Base-by-base conservation (phyloP, 2,329 filamentous ascomycete species). In the Penicillium sp. region DNA sequence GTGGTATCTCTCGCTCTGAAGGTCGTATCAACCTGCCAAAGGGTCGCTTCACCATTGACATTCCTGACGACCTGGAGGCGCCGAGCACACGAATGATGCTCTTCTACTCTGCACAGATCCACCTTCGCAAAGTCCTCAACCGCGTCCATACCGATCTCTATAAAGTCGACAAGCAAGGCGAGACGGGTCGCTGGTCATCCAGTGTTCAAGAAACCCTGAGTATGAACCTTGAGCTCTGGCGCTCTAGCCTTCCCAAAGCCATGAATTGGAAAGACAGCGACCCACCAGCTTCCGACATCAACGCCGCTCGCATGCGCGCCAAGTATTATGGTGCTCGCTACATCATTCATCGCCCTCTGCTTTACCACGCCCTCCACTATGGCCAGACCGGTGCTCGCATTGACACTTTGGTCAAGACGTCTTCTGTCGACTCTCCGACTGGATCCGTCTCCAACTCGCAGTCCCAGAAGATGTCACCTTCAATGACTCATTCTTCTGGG, bases 241-340 rank as follows among this genome's bases (percentile, higher is more conserved):
- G 83, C 52, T 66, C 66, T n/a, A 75, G 78, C 13, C 75, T 87
- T 5, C 82, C 82, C 0, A 63, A 73, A 1, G 60, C 69, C 3
- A 69, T 94, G 84, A 75, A 77, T 56, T 91, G 89, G 81, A 72
- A 83, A 2, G 89, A 92, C 60, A 75, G 81, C 2, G 91, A 96
- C 55, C 81, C 82, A 4, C 91, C 92, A 1, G 85, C 92, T 0
- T 74, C 71, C 0, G 87, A 96, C 50, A 92, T 98, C 60, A 86
- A 97, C 16, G 82, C 86, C 13, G 94, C 94, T 35, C 86, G 95
- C 22, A 81, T 98, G 61, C 88, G 94, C 43, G 95, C 91, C 14
- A 98, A 99, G 74, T 98, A 95, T 75, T 98, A 94, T 81, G 95
- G 95, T 19, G 93, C 92, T 0, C 86, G 89, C 64, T 92, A 96